A percentile compares a stretch with the other conserved stretches of the same genome.
Evolutionary conservation across 2,329 filamentous ascomycete genomes (phyloP).

Genomic region (Trichoderma lentiforme): DNA sequence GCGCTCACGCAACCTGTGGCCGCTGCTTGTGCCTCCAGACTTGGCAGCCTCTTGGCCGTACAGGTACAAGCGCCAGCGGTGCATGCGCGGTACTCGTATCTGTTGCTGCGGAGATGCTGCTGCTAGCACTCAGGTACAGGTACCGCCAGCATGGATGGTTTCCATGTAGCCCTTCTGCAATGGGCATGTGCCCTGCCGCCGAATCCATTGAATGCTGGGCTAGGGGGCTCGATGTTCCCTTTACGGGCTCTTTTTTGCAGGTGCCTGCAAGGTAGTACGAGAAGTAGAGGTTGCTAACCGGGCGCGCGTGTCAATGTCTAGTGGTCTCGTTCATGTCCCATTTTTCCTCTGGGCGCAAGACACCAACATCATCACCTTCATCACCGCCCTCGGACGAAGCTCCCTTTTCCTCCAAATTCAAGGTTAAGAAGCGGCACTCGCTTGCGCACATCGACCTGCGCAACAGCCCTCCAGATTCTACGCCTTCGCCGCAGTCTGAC

Average conservation of each 20-base stretch:
- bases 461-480: constrained; percentile 34
- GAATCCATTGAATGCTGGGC: neutral
- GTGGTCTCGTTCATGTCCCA: constrained; percentile 88
- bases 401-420: constrained; percentile 25
- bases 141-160: neutral
- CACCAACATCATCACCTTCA: constrained; percentile 44
- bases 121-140: neutral
- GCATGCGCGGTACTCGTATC: neutral
- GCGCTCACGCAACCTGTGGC: neutral
- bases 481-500: constrained; percentile 39
- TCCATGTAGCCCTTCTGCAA: neutral
- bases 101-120: neutral
- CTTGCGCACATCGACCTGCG: constrained; percentile 37
- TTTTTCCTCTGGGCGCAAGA: constrained; percentile 57
- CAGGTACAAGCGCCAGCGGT: neutral
- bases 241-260: neutral
- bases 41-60: neutral
- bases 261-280: neutral
- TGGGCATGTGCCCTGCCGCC: neutral
- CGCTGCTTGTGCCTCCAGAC: neutral
- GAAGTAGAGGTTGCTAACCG: neutral
- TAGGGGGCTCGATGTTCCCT: neutral
- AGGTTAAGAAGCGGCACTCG: constrained; percentile 33
- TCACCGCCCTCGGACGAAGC: constrained; percentile 43
- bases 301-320: constrained; percentile 35